phyloP scores from a whole-genome alignment of 2,329 filamentous ascomycete genomes.

The Alternaria metachromatica region DNA sequence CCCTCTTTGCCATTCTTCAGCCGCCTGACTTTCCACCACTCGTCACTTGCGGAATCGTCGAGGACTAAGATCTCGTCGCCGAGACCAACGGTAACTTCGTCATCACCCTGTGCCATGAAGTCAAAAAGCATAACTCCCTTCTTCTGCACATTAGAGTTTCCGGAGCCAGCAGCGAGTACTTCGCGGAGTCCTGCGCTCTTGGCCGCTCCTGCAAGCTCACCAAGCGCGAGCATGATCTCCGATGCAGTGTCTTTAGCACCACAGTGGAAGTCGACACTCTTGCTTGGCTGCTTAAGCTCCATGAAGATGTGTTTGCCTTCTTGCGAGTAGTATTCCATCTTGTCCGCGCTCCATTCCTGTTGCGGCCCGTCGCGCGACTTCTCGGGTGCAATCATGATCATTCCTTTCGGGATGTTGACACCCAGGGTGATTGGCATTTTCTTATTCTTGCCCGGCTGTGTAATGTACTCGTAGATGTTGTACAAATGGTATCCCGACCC shows the following conservation, averaged over 20 bases:
- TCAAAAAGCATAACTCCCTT: conserved; percentile 90
- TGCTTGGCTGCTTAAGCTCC: conserved; percentile 89
- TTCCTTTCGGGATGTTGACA: conserved; percentile 87
- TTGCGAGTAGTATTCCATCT: conserved; percentile 95
- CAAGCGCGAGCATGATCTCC: conserved; percentile 86
- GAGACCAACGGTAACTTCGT: conserved; percentile 89
- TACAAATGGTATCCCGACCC: conserved; percentile 91
- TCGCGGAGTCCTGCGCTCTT: conserved; percentile 84
- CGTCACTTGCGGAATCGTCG: conserved; percentile 90
- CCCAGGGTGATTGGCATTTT: conserved; percentile 98
- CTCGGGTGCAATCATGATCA: conserved; percentile 90
- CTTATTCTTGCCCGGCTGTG: conserved; percentile 95
- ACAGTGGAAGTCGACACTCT: conserved; percentile 95
- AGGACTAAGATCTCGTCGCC: conserved; percentile 91
- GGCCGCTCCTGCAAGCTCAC: conserved; percentile 85
- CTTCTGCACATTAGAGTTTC: conserved; percentile 68
- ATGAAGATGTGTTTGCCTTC: conserved; percentile 98
- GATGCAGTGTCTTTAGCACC: conserved; percentile 96
- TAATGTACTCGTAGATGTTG: conserved; percentile 96
- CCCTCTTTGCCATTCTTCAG: conserved; percentile 93
- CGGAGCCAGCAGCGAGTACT: conserved; percentile 80
- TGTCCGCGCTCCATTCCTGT: conserved; percentile 93
- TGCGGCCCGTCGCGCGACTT: conserved; percentile 81
- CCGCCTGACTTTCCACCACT: conserved; percentile 96
- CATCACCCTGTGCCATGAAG: conserved; percentile 94